A percentile compares a stretch with the other conserved stretches of the same genome.
phyloP scores from a whole-genome alignment of 2,329 filamentous ascomycete genomes.

The Cercospora sojina region DNA sequence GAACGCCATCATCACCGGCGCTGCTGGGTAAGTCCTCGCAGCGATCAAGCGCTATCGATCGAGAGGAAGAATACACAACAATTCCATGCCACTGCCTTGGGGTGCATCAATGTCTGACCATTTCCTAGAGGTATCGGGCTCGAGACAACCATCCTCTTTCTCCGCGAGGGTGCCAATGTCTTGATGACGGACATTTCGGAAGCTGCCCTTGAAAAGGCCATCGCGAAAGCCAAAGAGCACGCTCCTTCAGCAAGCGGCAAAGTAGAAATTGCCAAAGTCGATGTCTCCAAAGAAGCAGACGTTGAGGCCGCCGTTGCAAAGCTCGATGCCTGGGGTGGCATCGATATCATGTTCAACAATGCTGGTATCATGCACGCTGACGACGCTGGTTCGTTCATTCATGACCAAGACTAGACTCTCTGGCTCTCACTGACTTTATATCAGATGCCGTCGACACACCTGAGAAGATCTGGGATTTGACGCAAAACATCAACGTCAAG shows the following conservation, averaged over 20 bases:
- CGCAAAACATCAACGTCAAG: conserved; percentile 94
- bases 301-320: conserved; percentile 72
- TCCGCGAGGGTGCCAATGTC: conserved; percentile 80
- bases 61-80: neutral
- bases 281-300: conserved; percentile 82
- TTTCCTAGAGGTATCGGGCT: conserved; percentile 77
- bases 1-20: conserved; percentile 77
- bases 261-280: conserved; percentile 65
- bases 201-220: conserved; percentile 72
- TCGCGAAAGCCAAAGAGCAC: conserved; percentile 71
- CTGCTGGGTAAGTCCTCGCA: conserved; percentile 66
- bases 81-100: neutral
- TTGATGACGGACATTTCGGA: conserved; percentile 83
- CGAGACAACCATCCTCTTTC: conserved; percentile 86
- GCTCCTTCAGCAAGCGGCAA: conserved; percentile 56
- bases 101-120: neutral
- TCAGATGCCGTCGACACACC: conserved; percentile 71
- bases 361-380: conserved; percentile 93
- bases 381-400: conserved; percentile 41
- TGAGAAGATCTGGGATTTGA: conserved; percentile 91
- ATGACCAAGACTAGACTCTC: neutral
- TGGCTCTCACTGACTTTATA: neutral
- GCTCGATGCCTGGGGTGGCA: conserved; percentile 79
- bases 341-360: conserved; percentile 96
- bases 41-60: neutral